Evolutionary conservation across 192 early-diverging fungal genomes (phyloP), one percentile per base, ranked within the genome.

Genomic region (Backusella sp.): DNA sequence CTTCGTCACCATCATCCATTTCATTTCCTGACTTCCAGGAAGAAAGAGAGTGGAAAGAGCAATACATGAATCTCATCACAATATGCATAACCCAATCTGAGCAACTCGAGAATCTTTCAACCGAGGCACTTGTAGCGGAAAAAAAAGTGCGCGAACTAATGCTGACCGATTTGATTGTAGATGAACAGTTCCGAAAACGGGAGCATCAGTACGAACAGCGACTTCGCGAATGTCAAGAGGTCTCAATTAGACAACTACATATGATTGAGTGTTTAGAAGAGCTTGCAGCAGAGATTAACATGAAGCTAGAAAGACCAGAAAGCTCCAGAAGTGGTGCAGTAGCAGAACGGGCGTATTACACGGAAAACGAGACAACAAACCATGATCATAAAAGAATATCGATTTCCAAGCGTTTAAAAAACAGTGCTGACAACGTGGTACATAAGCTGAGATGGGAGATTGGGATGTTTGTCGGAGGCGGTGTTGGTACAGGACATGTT

Each of bases 401-500:
- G 3, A 28, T 76, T 56, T 69, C 28, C 7, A 56, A 76, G 1
- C 36, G 65, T 12, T 41, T 76, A 19, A 23, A 76, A 56, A 39
- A 76, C 1, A 76, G 62, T 19, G n/a, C 59, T 34, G 74, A 66
- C 19, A 15, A 62, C 56, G 11, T 72, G 8, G 53, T 72, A 19
- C 53, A 71, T 41, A 72, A 52, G 46, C 66, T 79, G 65, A 34
- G 74, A 53, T 79, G 74, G 73, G 32, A 79, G 66, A 65, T 79
- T 30, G 70, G 68, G 14, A 75, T 75, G 73, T 66, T 70, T 35
- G 74, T 79, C 7, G 78, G 78, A 32, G 78, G 74, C 4, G 65
- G 70, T 56, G 74, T 74, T 39, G 78, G 78, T 21, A 79, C 74
- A 37, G 78, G 78, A 0, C 78, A 76, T 49, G 74, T 79, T 28